Evolutionary conservation across 176 grass and related monocot genomes (phyloP), one percentile per base, ranked within the genome.

Genomic region (Phoenix dactylifera): DNA sequence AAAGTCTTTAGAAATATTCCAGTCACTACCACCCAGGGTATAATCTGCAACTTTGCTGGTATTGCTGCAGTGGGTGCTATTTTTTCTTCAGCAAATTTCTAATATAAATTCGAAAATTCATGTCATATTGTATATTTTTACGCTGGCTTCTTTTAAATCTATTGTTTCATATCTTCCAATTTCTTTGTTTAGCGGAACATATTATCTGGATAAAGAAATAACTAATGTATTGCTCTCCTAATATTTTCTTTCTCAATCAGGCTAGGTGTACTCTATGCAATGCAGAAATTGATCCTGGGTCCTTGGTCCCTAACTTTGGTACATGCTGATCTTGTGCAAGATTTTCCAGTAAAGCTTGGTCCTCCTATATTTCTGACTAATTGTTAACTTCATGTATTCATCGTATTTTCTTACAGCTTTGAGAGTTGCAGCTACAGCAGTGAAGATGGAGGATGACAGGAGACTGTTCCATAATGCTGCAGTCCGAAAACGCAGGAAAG

Each of bases 391-490:
- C 30, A 44, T 52, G 49, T 56, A 44, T 23, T 29, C 59, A 61
- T 49, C 51, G 62, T 72, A 19, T 58, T 69, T 66, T 60, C 48
- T 76, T 29, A 58, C 58, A 85, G 86, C 86, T 81, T 66, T 91
- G 74, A 82, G 79, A 80, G 88, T 76, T 53, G 83, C 85, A 61
- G 88, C 88, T 68, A 80, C 76, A 24, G 76, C 80, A 54, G 79
- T 91, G 18, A 91, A 91, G 88, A 70, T 86, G 79, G 88, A 91
- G 68, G 80, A 86, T 50, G 88, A 82, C 22, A 83, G 73, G 73
- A 79, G 79, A 49, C 66, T 86, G 26, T 79, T 83, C 60, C 88
- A 86, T 53, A 86, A 86, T 29, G 79, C 69, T 50, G 56, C 80
- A 44, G 73, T 93, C 60, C 58, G 83, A 10, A 93, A 93, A 74